Evolutionary conservation across 2,329 filamentous ascomycete genomes (phyloP).

Genomic region (Harringtonia aguacate): DNA sequence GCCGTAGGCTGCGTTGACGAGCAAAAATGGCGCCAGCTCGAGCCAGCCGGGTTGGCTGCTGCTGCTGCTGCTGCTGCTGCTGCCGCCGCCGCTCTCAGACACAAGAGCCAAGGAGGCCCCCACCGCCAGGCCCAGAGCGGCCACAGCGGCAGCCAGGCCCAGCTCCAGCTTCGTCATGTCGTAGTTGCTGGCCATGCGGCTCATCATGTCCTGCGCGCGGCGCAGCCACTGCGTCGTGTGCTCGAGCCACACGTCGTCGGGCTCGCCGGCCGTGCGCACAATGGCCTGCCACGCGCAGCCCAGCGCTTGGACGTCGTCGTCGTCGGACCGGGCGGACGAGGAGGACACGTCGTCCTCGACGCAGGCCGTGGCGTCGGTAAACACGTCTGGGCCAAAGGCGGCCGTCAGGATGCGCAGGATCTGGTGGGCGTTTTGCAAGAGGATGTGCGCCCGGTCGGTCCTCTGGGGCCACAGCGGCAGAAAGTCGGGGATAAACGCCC

Average conservation of each 20-base stretch:
- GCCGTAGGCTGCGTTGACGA: conserved; percentile 54
- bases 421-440: conserved; percentile 71
- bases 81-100: conserved; percentile 4
- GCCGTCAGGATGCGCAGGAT: conserved; percentile 67
- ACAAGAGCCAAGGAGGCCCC: conserved; percentile 18
- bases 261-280: conserved; percentile 9
- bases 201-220: conserved; percentile 69
- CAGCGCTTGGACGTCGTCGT: conserved; percentile 45
- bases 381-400: conserved; percentile 47
- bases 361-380: conserved; percentile 16
- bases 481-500: conserved; percentile 72
- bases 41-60: too few species aligned
- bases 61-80: too few species aligned
- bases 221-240: conserved; percentile 47
- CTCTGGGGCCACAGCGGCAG: conserved; percentile 63
- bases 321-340: too few species aligned
- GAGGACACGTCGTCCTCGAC: conserved; percentile 22
- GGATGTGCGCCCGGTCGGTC: conserved; percentile 52
- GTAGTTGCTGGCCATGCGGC: conserved; percentile 87
- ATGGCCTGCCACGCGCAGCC: conserved; percentile 57
- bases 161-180: conserved; percentile 52
- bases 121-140: conserved; percentile 30
- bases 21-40: conserved; percentile 29
- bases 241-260: not conserved
- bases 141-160: conserved; percentile 28